Conservation (phyloP, 495 filamentous ascomycete genomes). For the Neurospora sp. region DNA sequence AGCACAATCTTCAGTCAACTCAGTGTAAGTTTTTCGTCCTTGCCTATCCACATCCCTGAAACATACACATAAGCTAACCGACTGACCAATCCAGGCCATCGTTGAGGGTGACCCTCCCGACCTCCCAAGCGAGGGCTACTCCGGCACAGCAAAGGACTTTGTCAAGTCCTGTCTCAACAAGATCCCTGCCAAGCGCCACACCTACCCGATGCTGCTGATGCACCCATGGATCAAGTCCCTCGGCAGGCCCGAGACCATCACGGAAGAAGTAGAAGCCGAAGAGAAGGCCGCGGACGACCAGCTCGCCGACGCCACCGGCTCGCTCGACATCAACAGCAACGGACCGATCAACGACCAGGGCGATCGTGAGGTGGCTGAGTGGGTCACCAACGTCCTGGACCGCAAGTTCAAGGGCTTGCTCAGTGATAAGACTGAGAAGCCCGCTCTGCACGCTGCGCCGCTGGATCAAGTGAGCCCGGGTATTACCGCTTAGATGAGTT, state of each 20-base stretch:
- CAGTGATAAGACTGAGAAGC: constrained; percentile 31
- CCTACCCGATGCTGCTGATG: constrained; percentile 78
- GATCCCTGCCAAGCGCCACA: constrained; percentile 78
- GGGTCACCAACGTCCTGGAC: constrained; percentile 68
- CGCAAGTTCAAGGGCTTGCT: constrained; percentile 44
- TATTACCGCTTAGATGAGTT: neutral
- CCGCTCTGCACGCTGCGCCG: constrained; percentile 70
- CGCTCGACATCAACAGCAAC: constrained; percentile 26
- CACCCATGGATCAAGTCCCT: constrained; percentile 81
- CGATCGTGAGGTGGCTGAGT: constrained; percentile 72
- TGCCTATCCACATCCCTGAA: constrained; percentile 1
- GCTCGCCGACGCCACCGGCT: constrained; percentile 34
- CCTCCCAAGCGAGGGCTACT: constrained; percentile 68
- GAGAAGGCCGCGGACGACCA: constrained; percentile 37
- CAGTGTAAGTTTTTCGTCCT: constrained; percentile 55
- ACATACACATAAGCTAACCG: neutral
- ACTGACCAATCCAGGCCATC: constrained; percentile 61
- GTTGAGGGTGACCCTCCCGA: constrained; percentile 90
- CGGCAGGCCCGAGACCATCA: constrained; percentile 72
- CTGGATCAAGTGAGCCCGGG: constrained; percentile 50
- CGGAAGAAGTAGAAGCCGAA: constrained; percentile 60
- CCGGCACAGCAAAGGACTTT: constrained; percentile 73
- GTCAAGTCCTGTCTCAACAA: constrained; percentile 88
- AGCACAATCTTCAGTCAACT: constrained; percentile 98
- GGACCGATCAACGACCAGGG: constrained; percentile 32